Percentiles rank a stretch among this genome's conserved stretches.
These are phyloP conservation scores for Pyricularia sp. DNA, from an alignment of 2,329 filamentous ascomycete genomes.

Conservation along the genomic window DNA sequence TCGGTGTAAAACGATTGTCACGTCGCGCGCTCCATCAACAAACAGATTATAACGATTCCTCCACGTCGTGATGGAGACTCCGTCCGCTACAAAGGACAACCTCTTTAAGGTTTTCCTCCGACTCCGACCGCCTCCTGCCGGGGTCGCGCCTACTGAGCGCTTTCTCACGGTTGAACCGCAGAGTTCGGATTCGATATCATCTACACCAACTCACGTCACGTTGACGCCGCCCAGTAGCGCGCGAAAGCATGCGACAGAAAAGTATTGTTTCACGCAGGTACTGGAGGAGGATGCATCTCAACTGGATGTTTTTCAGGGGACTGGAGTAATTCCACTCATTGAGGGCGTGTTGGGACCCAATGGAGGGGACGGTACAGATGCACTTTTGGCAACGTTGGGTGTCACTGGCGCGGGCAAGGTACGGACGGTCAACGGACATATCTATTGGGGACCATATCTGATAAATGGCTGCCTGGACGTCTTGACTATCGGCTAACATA, in stretches of 20 bases:
- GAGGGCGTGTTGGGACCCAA: conserved; percentile 69
- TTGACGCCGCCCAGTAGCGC: conserved; percentile 69
- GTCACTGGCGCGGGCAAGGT: conserved; percentile 97
- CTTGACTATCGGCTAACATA: conserved; percentile 7
- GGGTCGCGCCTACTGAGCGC: conserved; percentile 43
- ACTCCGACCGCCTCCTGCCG: conserved; percentile 56
- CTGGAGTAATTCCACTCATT: conserved; percentile 64
- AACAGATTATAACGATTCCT: not conserved
- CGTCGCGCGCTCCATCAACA: not conserved
- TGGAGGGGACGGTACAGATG: conserved; percentile 75
- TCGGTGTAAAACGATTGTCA: not conserved
- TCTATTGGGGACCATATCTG: not conserved
- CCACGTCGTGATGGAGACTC: conserved; percentile 25
- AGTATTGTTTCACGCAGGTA: conserved; percentile 88
- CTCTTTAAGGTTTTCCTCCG: conserved; percentile 91
- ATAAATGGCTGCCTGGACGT: no score
- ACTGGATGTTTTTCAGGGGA: conserved; percentile 76
- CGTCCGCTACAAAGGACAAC: conserved; percentile 26
- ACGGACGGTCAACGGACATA: conserved; percentile 13
- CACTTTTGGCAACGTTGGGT: conserved; percentile 80
- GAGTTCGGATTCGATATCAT: conserved; percentile 17
- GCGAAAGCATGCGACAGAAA: conserved; percentile 79
- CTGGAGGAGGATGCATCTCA: conserved; percentile 83
- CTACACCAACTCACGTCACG: conserved; percentile 58
- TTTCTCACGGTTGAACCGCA: conserved; percentile 67